Conservation (phyloP, 176 grass and related monocot species). For the Musa itinerans region DNA sequence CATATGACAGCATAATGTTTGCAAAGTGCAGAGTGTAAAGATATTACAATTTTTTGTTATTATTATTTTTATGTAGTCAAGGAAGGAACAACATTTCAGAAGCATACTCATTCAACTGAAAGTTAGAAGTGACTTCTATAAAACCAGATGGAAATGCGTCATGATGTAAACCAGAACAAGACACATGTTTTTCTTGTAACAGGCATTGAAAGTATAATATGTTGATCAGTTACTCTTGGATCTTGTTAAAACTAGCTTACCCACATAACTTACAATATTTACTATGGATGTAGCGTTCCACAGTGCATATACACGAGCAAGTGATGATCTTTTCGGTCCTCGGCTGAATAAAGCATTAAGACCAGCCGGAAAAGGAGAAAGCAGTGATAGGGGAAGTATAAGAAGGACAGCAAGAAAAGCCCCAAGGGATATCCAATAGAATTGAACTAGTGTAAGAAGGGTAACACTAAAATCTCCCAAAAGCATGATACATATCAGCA, state of each 20-base stretch:
- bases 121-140: not conserved
- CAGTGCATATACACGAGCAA: slow-evolving; percentile 83
- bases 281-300: slow-evolving; percentile 87
- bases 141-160: no score
- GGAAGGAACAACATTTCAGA: not conserved
- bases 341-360: slow-evolving; percentile 93
- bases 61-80: no score
- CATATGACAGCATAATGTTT: not conserved
- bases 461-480: slow-evolving; percentile 86
- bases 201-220: not conserved
- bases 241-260: slow-evolving; percentile 2
- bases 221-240: not conserved
- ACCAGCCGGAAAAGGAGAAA: slow-evolving; percentile 94
- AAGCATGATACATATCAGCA: slow-evolving; percentile 76
- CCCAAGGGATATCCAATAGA: slow-evolving; percentile 93
- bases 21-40: no score
- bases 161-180: no score
- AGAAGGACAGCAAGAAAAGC: slow-evolving; percentile 81
- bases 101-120: not conserved
- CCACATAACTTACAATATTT: slow-evolving; percentile 66
- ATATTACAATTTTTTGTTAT: no score
- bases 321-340: slow-evolving; percentile 83
- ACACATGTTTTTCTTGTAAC: not conserved
- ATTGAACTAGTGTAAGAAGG: slow-evolving; percentile 80
- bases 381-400: slow-evolving; percentile 70